Evolutionary conservation across 495 filamentous ascomycete genomes (phyloP).

Genomic region (Symbiotaphrina buchneri): DNA sequence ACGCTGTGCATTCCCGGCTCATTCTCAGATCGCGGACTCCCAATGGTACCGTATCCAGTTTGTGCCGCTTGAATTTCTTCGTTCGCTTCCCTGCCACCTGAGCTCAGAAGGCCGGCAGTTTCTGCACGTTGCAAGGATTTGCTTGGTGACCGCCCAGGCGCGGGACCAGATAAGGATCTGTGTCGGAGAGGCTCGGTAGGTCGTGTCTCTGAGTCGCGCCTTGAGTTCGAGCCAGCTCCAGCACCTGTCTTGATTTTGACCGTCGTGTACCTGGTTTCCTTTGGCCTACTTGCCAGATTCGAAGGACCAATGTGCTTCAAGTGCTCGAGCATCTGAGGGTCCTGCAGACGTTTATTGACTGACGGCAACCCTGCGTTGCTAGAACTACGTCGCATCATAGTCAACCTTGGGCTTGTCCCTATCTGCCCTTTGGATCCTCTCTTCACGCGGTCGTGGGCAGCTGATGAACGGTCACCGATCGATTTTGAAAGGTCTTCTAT

Average conservation of each 20-base stretch:
- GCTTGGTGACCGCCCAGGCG: too few relatives aligned
- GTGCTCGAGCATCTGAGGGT: slow-evolving; percentile 49
- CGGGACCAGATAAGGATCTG: too few relatives aligned
- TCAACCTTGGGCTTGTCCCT: slow-evolving; percentile 1
- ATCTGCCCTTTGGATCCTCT: background rate
- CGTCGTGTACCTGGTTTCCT: slow-evolving; percentile 58
- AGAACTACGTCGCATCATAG: slow-evolving; percentile 18
- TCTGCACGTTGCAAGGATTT: too few relatives aligned
- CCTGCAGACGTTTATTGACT: slow-evolving; percentile 17
- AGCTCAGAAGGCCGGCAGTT: slow-evolving; percentile 24
- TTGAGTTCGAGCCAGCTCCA: too few relatives aligned
- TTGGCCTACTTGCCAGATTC: slow-evolving; percentile 68
- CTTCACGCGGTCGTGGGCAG: background rate
- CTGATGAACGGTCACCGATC: background rate
- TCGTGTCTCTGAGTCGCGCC: too few relatives aligned
- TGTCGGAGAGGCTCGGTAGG: too few relatives aligned
- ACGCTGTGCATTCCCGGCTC: too few relatives aligned
- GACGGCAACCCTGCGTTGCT: slow-evolving; percentile 10
- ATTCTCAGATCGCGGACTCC: too few relatives aligned
- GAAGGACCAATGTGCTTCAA: slow-evolving; percentile 82
- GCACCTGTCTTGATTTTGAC: slow-evolving; percentile 73
- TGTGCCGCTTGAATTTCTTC: slow-evolving; percentile 47
- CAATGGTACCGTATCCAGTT: slow-evolving; percentile 39
- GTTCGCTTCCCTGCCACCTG: slow-evolving; percentile 30
- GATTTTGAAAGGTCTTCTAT: slow-evolving; percentile 14